These are phyloP conservation scores for Metarhizium humberi DNA, from an alignment of 2,329 filamentous ascomycete genomes.

Conservation along the genomic window DNA sequence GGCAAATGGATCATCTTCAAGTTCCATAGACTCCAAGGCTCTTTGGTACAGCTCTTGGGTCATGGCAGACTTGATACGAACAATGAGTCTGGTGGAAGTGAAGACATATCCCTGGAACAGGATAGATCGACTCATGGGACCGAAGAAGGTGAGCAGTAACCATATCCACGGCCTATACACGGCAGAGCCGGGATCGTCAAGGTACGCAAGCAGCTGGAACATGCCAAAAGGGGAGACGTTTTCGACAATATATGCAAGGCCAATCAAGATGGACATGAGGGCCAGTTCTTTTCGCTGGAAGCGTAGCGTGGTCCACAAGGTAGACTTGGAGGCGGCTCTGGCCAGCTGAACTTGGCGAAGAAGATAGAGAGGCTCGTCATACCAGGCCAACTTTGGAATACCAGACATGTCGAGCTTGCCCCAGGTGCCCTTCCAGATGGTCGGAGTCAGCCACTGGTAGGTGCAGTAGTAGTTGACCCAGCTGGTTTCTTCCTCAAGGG, in stretches of 20 bases:
- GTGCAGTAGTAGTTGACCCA: constrained; percentile 43
- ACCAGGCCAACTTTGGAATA: constrained; percentile 42
- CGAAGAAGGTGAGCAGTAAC: constrained; percentile 43
- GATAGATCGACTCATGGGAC: constrained; percentile 37
- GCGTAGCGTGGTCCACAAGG: constrained; percentile 33
- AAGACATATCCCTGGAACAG: constrained; percentile 50
- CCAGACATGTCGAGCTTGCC: constrained; percentile 35
- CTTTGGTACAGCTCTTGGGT: constrained; percentile 50
- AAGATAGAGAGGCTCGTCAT: constrained; percentile 42
- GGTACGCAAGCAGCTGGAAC: constrained; percentile 42
- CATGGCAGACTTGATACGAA: constrained; percentile 45
- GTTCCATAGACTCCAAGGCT: constrained; percentile 45
- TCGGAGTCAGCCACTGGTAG: constrained; percentile 40
- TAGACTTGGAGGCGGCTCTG: constrained; percentile 31
- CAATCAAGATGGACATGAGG: constrained; percentile 35
- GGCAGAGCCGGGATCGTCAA: constrained; percentile 35
- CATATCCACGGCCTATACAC: constrained; percentile 40
- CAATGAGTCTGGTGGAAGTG: constrained; percentile 44
- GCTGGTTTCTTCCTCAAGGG: constrained; percentile 43
- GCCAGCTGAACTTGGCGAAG: constrained; percentile 33
- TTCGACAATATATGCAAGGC: constrained; percentile 31
- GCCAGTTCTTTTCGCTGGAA: constrained; percentile 33
- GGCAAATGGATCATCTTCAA: constrained; percentile 42
- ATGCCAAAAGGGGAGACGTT: constrained; percentile 43
- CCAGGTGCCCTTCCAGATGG: constrained; percentile 37